Evolutionary conservation across 441 rosid species (phyloP).

Genomic region (Populus hybrid): DNA sequence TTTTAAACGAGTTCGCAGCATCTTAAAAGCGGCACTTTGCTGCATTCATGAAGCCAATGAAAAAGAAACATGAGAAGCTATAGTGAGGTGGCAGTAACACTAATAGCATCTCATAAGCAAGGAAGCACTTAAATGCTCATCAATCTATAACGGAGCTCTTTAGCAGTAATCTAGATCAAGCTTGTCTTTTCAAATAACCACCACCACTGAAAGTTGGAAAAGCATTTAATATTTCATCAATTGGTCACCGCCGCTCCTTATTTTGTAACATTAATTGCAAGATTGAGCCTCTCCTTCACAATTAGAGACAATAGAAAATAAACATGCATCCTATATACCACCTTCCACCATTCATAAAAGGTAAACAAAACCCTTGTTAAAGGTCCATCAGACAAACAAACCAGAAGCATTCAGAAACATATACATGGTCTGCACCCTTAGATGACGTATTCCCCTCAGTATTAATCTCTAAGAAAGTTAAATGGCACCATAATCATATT

Average conservation of each 20-base stretch:
- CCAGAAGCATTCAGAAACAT: neutral
- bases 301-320: neutral
- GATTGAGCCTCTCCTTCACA: neutral
- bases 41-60: constrained; percentile 29
- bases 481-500: neutral
- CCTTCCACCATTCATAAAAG: neutral
- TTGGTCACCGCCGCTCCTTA: neutral
- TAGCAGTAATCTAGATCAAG: neutral
- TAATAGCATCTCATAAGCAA: neutral
- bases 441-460: neutral
- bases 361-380: neutral
- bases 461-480: neutral
- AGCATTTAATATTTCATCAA: neutral
- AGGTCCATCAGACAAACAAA: neutral
- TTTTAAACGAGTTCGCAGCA: constrained; percentile 83
- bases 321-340: neutral
- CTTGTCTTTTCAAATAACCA: neutral
- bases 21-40: constrained; percentile 99
- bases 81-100: neutral
- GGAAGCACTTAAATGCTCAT: neutral
- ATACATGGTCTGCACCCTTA: neutral
- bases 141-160: too few relatives aligned
- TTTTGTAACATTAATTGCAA: neutral
- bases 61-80: neutral
- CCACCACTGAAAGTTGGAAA: neutral